A percentile compares a stretch with the other conserved stretches of the same genome.
phyloP scores from a whole-genome alignment of 176 grass and related monocot species.

The Ananas comosus region DNA sequence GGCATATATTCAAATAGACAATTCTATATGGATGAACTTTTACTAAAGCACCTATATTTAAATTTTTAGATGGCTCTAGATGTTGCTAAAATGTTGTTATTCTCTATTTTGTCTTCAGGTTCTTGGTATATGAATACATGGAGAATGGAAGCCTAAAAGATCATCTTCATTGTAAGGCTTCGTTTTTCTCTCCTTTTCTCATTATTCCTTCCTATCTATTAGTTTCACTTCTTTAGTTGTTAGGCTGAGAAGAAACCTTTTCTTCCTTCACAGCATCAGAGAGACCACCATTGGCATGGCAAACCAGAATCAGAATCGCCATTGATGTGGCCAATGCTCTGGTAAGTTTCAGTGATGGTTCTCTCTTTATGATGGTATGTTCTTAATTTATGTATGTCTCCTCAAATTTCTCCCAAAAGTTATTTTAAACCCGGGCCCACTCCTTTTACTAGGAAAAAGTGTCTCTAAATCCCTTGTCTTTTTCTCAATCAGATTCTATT shows the following conservation, averaged over 20 bases:
- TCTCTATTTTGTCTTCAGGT: slow-evolving; percentile 40
- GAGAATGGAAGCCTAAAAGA: slow-evolving; percentile 94
- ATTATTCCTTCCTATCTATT: slow-evolving; percentile 17
- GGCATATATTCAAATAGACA: too few species aligned
- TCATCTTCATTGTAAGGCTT: slow-evolving; percentile 70
- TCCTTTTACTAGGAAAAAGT: too few species aligned
- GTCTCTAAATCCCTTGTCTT: not conserved
- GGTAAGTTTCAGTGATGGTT: slow-evolving; percentile 31
- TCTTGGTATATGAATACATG: slow-evolving; percentile 83
- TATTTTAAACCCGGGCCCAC: too few species aligned
- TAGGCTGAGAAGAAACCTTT: slow-evolving; percentile 23
- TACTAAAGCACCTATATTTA: too few species aligned
- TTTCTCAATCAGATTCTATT: not conserved
- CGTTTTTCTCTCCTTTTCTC: slow-evolving; percentile 28
- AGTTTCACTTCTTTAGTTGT: slow-evolving; percentile 18
- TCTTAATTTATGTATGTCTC: too few species aligned
- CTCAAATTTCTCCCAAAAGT: too few species aligned
- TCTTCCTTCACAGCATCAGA: slow-evolving; percentile 43
- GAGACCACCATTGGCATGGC: slow-evolving; percentile 56
- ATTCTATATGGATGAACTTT: too few species aligned
- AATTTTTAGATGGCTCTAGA: slow-evolving; percentile 3
- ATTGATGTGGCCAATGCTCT: slow-evolving; percentile 93
- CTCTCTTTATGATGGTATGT: not conserved
- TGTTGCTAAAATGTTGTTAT: slow-evolving; percentile 5
- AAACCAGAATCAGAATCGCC: slow-evolving; percentile 85